These are phyloP conservation scores for Pleurotus ostreatus DNA, from an alignment of 768 basidiomycete species.

Conservation along the genomic window DNA sequence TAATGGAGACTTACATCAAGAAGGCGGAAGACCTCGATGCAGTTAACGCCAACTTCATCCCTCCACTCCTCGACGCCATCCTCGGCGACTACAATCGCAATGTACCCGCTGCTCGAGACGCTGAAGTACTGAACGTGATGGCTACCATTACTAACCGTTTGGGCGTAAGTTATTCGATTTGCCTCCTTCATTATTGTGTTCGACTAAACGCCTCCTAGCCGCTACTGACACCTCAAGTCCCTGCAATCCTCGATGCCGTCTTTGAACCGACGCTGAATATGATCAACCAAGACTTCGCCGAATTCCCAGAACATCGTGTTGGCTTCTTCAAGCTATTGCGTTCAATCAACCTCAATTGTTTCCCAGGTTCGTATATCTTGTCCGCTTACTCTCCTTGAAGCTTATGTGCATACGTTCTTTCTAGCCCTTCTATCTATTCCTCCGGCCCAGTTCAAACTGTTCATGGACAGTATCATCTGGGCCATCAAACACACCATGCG, in stretches of 20 bases:
- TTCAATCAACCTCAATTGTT: conserved; percentile 89
- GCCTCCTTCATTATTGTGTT: neutral
- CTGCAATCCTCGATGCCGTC: conserved; percentile 92
- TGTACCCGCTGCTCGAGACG: conserved; percentile 89
- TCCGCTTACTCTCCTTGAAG: neutral
- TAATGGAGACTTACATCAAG: conserved; percentile 97
- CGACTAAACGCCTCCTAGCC: conserved; percentile 39
- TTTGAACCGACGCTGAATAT: conserved; percentile 96
- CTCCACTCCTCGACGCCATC: conserved; percentile 92
- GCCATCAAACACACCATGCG: conserved; percentile 99
- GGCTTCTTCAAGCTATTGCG: conserved; percentile 96
- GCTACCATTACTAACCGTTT: conserved; percentile 87
- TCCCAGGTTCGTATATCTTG: conserved; percentile 66
- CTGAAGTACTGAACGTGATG: conserved; percentile 97
- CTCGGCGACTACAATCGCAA: conserved; percentile 97
- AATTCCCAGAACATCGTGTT: conserved; percentile 95
- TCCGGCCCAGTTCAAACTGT: conserved; percentile 91
- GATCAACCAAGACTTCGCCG: conserved; percentile 99
- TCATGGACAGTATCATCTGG: conserved; percentile 99
- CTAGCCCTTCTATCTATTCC: conserved; percentile 81
- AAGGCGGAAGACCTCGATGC: conserved; percentile 96
- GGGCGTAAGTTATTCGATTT: conserved; percentile 56
- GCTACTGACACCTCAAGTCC: conserved; percentile 88
- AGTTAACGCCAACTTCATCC: conserved; percentile 89
- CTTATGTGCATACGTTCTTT: conserved; percentile 5